Evolutionary conservation across 352 stramenopile species (phyloP), one percentile per base, ranked within the genome.

Genomic region (Saprolegnia diclina): DNA sequence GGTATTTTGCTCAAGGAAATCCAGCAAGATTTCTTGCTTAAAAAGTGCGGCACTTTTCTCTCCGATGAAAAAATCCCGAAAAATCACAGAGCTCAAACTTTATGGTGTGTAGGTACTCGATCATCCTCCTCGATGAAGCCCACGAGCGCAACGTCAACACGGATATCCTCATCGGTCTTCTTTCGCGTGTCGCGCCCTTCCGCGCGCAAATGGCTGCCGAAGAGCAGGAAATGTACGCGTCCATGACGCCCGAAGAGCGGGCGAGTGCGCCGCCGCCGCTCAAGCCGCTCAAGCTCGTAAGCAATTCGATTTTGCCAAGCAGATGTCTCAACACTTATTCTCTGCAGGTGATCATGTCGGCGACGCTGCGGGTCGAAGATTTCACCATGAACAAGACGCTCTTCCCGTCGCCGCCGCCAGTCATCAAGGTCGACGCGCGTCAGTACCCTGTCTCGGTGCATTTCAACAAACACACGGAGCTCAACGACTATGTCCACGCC

Each of bases 1-100:
- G 97, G 97, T 71, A 98, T 99, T 67, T 75, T 99, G 44, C 79
- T 99, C n/a, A 93, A 97, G 74, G 97, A 98, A 76, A 97, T 97
- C 71, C 89, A 97, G 73, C 80, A 90, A 54, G 83, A 93, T 56
- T 91, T 92, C 52, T 67, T 92, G 37, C 64, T 93, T 53, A 78
- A 79, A 35, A 76, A 87, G 35, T 64, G 44, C 37, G 50, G n/a
- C n/a, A 35, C 29, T 5, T 35, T 67, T 18, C n/a, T n/a, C n/a
- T n/a, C n/a, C n/a, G n/a, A n/a, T n/a, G n/a, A n/a, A 35, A 2
- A 35, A 35, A 35, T 35, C 29, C 29, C 29, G 2, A 35, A 35
- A 35, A 35, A 6, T 2, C 29, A 35, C 21, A 13, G 32, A 9
- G 3, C 35, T 22, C 16, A 44, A 19, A 67, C 46, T 6, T 19